phyloP scores from a whole-genome alignment of 208 protist genomes.

The Leishmania arabica region DNA sequence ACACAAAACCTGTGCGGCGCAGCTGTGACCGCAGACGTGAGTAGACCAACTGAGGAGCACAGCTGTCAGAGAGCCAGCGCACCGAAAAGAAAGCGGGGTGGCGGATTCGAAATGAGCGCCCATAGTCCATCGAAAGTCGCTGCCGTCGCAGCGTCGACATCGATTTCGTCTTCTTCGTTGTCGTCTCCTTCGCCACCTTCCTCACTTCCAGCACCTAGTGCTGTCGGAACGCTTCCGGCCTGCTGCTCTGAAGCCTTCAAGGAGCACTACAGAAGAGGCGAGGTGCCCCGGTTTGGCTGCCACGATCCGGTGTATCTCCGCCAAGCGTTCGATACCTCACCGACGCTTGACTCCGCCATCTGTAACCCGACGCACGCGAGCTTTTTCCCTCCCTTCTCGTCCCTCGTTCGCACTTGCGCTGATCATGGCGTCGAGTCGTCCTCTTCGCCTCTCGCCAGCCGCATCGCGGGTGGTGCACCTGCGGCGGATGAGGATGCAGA shows the following conservation, averaged over 20 bases:
- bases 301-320: conserved; percentile 59
- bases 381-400: conserved; percentile 33
- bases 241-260: conserved; percentile 36
- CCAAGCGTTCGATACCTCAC: neutral
- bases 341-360: neutral
- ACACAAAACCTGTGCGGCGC: neutral
- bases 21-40: neutral
- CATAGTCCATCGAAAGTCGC: neutral
- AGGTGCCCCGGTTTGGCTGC: conserved; percentile 52
- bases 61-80: neutral
- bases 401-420: conserved; percentile 19
- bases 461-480: neutral
- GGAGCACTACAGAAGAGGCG: conserved; percentile 17
- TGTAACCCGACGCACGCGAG: neutral
- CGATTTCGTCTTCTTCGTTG: neutral
- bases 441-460: neutral
- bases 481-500: neutral
- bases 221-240: conserved; percentile 14
- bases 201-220: neutral
- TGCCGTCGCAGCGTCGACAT: neutral
- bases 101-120: neutral
- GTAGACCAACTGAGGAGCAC: neutral
- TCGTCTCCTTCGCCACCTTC: neutral
- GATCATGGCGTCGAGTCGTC: neutral
- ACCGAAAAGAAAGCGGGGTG: neutral